phyloP scores from a whole-genome alignment of 2,329 filamentous ascomycete species.

The Bipolaris victoriae region DNA sequence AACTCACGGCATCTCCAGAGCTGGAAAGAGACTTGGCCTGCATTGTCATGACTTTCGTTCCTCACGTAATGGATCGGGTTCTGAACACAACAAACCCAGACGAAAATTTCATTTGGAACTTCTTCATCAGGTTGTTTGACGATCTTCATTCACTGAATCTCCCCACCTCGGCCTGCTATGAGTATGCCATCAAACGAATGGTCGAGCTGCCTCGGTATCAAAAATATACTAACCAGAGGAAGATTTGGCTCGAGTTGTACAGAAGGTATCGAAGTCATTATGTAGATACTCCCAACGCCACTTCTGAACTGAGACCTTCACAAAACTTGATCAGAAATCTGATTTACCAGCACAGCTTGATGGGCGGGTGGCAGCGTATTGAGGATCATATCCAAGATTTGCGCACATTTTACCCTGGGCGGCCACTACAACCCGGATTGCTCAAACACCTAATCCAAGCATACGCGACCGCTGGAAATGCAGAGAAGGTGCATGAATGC shows the following conservation, averaged over 20 bases:
- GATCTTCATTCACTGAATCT: constrained; percentile 29
- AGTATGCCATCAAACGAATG: constrained; percentile 35
- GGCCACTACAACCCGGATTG: constrained; percentile 25
- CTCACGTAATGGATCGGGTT: constrained; percentile 36
- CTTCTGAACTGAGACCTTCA: constrained; percentile 25
- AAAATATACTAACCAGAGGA: constrained; percentile 34
- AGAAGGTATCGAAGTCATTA: constrained; percentile 28
- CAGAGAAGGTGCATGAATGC: constrained; percentile 41
- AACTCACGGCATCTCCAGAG: constrained; percentile 27
- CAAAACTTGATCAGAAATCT: constrained; percentile 27
- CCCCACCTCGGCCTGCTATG: constrained; percentile 30
- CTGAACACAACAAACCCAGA: constrained; percentile 26
- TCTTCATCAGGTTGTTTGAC: constrained; percentile 34
- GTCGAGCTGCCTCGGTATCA: constrained; percentile 37
- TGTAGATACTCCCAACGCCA: constrained; percentile 18
- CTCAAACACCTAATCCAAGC: constrained; percentile 32
- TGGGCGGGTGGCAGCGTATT: constrained; percentile 28
- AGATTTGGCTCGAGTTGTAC: constrained; percentile 38
- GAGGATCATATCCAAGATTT: constrained; percentile 34
- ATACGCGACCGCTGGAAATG: constrained; percentile 46
- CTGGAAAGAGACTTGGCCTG: constrained; percentile 19
- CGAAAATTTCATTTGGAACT: constrained; percentile 35
- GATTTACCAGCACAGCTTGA: constrained; percentile 27
- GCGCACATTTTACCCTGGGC: constrained; percentile 30
- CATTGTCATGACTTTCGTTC: constrained; percentile 39